Conservation (phyloP, 164 flowering plant genomes). For the Litsea cubeba region DNA sequence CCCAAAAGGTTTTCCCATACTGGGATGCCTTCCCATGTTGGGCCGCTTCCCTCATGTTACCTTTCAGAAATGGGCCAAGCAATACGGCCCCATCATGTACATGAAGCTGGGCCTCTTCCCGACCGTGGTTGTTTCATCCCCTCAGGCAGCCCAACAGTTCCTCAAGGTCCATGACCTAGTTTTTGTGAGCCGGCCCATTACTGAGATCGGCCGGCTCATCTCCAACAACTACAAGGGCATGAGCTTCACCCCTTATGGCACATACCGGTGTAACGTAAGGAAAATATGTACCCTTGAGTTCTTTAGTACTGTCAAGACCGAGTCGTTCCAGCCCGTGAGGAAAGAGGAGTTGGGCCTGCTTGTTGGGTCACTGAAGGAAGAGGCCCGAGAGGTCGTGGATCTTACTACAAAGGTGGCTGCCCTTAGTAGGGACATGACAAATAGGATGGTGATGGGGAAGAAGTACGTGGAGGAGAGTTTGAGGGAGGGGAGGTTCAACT, state of each 20-base stretch:
- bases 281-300: background rate
- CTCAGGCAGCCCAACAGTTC: conserved; percentile 19
- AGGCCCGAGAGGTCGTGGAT: conserved; percentile 8
- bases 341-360: conserved; percentile 21
- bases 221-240: background rate
- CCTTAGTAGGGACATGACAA: conserved; percentile 21
- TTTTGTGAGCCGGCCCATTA: conserved; percentile 5
- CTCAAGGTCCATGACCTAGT: conserved; percentile 17
- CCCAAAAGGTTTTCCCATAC: background rate
- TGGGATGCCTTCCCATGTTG: conserved; percentile 1
- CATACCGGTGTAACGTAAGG: background rate
- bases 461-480: conserved; percentile 31
- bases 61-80: conserved; percentile 7
- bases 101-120: conserved; percentile 13
- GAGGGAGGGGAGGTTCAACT: conserved; percentile 29
- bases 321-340: conserved; percentile 23
- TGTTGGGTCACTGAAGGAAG: conserved; percentile 13
- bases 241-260: background rate
- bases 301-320: background rate
- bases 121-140: conserved; percentile 9
- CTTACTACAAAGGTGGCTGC: conserved; percentile 19
- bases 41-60: conserved; percentile 1
- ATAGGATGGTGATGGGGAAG: conserved; percentile 43
- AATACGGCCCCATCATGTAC: conserved; percentile 20
- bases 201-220: background rate